Conservation (phyloP, 495 filamentous ascomycete genomes). For the Penicillium odoratum region DNA sequence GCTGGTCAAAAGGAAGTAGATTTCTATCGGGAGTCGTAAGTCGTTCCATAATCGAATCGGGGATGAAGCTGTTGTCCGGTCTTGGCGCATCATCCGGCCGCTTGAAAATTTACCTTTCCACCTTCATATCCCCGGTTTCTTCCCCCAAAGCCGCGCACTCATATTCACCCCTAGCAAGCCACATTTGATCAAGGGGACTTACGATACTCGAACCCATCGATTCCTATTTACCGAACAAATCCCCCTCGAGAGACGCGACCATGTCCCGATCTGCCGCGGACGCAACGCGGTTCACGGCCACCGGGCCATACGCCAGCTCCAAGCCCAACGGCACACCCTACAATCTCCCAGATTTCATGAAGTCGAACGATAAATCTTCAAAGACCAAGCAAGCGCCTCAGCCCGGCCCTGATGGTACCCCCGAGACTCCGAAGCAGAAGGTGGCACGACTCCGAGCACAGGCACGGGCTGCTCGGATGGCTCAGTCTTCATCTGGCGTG, state of each 20-base stretch:
- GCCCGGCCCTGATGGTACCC: constrained; percentile 33
- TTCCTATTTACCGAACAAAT: background rate
- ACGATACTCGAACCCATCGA: constrained; percentile 7
- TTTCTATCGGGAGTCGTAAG: background rate
- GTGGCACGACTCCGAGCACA: constrained; percentile 83
- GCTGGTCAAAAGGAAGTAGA: background rate
- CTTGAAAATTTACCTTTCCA: constrained; percentile 43
- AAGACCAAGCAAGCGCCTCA: constrained; percentile 23
- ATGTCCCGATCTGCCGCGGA: constrained; percentile 89
- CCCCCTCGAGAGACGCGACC: constrained; percentile 7
- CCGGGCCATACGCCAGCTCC: constrained; percentile 80
- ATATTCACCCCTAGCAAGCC: background rate
- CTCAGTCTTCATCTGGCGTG: constrained; percentile 59
- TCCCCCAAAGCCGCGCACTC: constrained; percentile 19
- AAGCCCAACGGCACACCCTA: constrained; percentile 51
- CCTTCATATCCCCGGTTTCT: constrained; percentile 15
- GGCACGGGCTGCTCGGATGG: constrained; percentile 66
- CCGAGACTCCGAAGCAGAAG: constrained; percentile 86
- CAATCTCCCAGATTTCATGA: constrained; percentile 38
- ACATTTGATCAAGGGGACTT: background rate
- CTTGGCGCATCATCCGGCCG: constrained; percentile 29
- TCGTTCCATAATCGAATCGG: constrained; percentile 8
- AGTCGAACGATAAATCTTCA: constrained; percentile 22
- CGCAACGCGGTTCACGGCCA: constrained; percentile 94
- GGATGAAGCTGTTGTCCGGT: constrained; percentile 23